These are phyloP conservation scores for Calocybe indica DNA, from an alignment of 768 basidiomycete species.

Conservation along the genomic window DNA sequence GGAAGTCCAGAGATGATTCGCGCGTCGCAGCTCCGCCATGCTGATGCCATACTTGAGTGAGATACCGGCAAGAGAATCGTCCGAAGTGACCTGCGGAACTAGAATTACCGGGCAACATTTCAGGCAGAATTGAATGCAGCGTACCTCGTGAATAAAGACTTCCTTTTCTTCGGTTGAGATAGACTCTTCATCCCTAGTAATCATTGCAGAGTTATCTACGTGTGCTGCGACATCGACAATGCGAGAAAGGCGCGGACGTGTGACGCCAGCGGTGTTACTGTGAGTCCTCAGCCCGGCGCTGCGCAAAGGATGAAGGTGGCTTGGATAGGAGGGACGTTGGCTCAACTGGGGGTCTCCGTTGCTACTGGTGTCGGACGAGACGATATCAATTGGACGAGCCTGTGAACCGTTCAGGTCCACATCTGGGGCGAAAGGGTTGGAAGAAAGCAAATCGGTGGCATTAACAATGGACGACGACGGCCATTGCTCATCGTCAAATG, in stretches of 20 bases:
- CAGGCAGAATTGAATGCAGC: constrained; percentile 9
- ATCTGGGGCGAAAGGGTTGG: neutral
- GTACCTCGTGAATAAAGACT: constrained; percentile 58
- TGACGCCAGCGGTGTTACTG: constrained; percentile 19
- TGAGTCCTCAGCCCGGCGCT: constrained; percentile 17
- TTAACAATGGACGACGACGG: constrained; percentile 1
- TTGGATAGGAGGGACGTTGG: no score
- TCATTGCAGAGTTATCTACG: constrained; percentile 8
- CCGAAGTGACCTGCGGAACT: constrained; percentile 49
- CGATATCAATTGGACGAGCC: no score
- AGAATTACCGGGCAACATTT: neutral
- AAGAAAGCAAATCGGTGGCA: constrained; percentile 2
- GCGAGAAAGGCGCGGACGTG: constrained; percentile 19
- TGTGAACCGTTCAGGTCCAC: no score
- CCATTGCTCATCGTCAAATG: constrained; percentile 7
- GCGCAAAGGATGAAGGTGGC: constrained; percentile 17
- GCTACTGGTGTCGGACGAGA: neutral
- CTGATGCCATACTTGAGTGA: constrained; percentile 87
- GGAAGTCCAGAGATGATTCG: constrained; percentile 91
- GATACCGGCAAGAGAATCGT: constrained; percentile 82
- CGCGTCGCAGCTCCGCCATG: constrained; percentile 73
- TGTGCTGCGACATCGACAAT: constrained; percentile 20
- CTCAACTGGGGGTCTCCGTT: constrained; percentile 1
- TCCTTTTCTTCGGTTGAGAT: constrained; percentile 34
- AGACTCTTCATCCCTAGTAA: neutral